Evolutionary conservation across 805 yeast species (phyloP).

Genomic region (Kodamaea restingae): DNA sequence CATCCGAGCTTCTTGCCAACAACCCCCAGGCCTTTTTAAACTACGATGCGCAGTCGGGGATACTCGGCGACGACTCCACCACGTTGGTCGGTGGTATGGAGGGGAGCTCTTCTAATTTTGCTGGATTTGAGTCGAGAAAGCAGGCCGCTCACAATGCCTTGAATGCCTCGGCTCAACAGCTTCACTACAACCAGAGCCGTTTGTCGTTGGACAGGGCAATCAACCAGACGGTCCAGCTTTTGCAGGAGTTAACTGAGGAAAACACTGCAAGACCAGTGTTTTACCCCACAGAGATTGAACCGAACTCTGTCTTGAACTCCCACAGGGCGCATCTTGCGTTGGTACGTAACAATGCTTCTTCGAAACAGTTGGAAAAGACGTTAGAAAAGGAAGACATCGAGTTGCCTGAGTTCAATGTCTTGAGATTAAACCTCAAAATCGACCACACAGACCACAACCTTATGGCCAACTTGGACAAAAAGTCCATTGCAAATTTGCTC

Average conservation of each 20-base stretch:
- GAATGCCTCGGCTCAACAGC: constrained; percentile 61
- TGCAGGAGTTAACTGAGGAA: constrained; percentile 51
- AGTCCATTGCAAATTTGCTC: constrained; percentile 64
- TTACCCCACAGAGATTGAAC: constrained; percentile 48
- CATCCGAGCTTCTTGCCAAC: constrained; percentile 7
- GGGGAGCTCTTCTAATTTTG: constrained; percentile 4
- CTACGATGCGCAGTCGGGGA: constrained; percentile 5
- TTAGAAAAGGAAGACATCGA: constrained; percentile 14
- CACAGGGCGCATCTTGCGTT: constrained; percentile 51
- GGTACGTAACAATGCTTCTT: constrained; percentile 34
- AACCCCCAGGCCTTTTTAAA: constrained; percentile 7
- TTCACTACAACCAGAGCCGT: constrained; percentile 72
- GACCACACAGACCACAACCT: constrained; percentile 33
- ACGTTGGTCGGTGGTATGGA: constrained; percentile 7
- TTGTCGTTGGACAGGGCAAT: constrained; percentile 61
- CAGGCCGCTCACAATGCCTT: constrained; percentile 14
- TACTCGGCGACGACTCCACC: constrained; percentile 5
- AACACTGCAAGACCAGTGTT: constrained; percentile 59
- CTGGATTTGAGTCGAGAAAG: neutral
- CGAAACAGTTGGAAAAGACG: constrained; percentile 17
- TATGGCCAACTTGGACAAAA: constrained; percentile 57
- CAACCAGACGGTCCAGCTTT: constrained; percentile 46
- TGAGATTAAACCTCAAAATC: constrained; percentile 59
- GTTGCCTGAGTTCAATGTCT: constrained; percentile 49
- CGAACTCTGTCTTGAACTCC: constrained; percentile 41